These are phyloP conservation scores for Tolypocladium endophyticum DNA, from an alignment of 2,329 filamentous ascomycete genomes.

Conservation along the genomic window DNA sequence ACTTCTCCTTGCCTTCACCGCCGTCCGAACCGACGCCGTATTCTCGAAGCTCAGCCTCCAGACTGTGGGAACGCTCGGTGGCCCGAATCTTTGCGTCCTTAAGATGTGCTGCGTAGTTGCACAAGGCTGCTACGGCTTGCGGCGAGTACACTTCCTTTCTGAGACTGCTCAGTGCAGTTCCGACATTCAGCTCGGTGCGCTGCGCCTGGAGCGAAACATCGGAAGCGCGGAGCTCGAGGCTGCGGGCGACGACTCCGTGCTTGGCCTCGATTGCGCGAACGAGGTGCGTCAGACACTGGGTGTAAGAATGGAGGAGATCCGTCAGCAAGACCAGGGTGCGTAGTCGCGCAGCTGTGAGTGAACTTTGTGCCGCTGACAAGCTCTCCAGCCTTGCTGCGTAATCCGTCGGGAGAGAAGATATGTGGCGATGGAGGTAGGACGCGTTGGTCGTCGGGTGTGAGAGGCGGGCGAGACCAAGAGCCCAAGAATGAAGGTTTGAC, in stretches of 20 bases:
- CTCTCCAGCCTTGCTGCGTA: conserved; percentile 24
- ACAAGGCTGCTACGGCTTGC: conserved; percentile 30
- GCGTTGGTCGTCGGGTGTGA: conserved; percentile 39
- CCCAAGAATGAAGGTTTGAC: conserved; percentile 35
- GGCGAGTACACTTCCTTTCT: conserved; percentile 33
- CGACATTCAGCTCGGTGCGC: conserved; percentile 26
- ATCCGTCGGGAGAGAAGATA: conserved; percentile 35
- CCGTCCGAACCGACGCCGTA: conserved; percentile 35
- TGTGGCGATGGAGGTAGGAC: conserved; percentile 46
- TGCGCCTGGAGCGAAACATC: conserved; percentile 33
- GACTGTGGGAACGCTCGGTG: conserved; percentile 29
- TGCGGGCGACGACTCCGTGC: conserved; percentile 40
- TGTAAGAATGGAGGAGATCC: conserved; percentile 28
- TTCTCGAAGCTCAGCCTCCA: conserved; percentile 32
- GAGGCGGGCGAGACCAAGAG: conserved; percentile 36
- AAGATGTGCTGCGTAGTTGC: conserved; percentile 37
- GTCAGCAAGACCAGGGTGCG: conserved; percentile 25
- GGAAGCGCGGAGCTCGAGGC: conserved; percentile 38
- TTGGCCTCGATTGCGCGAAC: conserved; percentile 44
- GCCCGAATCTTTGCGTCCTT: conserved; percentile 35
- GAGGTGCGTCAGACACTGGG: conserved; percentile 28
- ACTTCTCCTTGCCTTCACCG: conserved; percentile 31
- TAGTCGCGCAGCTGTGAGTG: conserved; percentile 28
- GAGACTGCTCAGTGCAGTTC: conserved; percentile 21
- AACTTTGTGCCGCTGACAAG: conserved; percentile 16